Conservation (phyloP, 805 yeast genomes). For the Wickerhamiella azyma region DNA sequence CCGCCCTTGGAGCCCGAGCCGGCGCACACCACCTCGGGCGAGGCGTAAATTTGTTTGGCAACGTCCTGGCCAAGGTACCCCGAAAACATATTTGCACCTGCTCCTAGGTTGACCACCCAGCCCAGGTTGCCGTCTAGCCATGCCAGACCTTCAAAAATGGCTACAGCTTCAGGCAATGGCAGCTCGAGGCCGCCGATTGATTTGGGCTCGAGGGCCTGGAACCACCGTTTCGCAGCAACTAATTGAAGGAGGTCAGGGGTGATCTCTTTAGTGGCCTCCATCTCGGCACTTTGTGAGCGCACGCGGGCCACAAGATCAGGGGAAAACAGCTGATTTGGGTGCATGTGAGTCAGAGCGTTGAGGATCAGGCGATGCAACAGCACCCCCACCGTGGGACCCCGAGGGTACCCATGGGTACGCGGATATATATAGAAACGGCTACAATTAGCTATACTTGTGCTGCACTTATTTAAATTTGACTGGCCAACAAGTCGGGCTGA, state of each 20-base stretch:
- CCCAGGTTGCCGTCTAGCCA: constrained; percentile 5
- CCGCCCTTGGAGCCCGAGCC: constrained; percentile 2
- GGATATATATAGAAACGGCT: too few relatives aligned
- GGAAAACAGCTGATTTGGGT: background rate
- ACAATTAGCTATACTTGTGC: background rate
- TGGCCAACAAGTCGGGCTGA: too few relatives aligned
- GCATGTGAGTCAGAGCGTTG: background rate
- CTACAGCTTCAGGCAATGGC: constrained; percentile 4
- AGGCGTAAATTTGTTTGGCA: background rate
- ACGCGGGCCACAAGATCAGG: background rate
- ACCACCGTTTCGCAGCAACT: constrained; percentile 1
- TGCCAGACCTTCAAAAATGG: background rate
- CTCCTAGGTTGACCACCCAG: constrained; percentile 4
- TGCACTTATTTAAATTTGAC: too few relatives aligned
- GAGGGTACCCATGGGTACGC: too few relatives aligned
- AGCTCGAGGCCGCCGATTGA: constrained; percentile 2
- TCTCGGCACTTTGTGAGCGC: background rate
- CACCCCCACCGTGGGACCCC: too few relatives aligned
- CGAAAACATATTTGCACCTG: constrained; percentile 7
- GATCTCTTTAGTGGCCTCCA: background rate
- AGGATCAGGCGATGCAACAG: too few relatives aligned
- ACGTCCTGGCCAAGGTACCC: background rate
- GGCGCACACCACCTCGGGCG: background rate
- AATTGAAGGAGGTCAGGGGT: background rate
- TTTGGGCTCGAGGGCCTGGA: constrained; percentile 1